Percentiles rank a stretch among this genome's conserved stretches.
phyloP scores from a whole-genome alignment of 371 early-diverging fungal species.

The Apophysomyces variabilis region DNA sequence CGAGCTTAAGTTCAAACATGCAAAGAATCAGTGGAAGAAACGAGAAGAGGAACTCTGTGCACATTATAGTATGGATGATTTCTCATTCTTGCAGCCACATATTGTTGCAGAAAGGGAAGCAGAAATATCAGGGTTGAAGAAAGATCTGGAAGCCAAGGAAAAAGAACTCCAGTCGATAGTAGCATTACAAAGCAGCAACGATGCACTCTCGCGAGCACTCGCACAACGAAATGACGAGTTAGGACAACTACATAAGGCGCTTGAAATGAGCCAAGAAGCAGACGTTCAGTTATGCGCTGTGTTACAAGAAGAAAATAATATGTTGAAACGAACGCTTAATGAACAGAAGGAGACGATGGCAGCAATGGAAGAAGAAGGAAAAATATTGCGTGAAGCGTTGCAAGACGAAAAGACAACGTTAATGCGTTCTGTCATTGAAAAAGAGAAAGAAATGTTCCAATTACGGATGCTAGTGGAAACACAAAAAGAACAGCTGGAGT shows the following conservation, averaged over 20 bases:
- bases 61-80: not conserved
- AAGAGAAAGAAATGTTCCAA: too few species aligned
- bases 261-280: not conserved
- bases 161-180: too few species aligned
- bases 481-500: too few species aligned
- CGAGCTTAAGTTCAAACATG: constrained; percentile 2
- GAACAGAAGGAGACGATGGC: not conserved
- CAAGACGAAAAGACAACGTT: constrained; percentile 1
- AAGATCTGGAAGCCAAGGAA: not conserved
- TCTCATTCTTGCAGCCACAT: not conserved
- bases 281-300: not conserved
- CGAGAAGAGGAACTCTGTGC: not conserved
- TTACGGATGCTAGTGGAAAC: too few species aligned
- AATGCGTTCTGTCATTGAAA: too few species aligned
- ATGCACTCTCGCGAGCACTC: not conserved
- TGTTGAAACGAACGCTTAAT: not conserved
- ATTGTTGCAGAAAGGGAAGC: constrained; percentile 5
- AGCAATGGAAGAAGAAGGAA: not conserved
- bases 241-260: not conserved
- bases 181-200: not conserved
- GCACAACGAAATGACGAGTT: not conserved
- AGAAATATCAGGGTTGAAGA: not conserved
- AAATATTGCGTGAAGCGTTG: not conserved
- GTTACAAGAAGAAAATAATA: not conserved
- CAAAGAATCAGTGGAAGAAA: not conserved